These are phyloP conservation scores for Fraxinus albicans DNA, from an alignment of 305 asterid species.

Conservation along the genomic window DNA sequence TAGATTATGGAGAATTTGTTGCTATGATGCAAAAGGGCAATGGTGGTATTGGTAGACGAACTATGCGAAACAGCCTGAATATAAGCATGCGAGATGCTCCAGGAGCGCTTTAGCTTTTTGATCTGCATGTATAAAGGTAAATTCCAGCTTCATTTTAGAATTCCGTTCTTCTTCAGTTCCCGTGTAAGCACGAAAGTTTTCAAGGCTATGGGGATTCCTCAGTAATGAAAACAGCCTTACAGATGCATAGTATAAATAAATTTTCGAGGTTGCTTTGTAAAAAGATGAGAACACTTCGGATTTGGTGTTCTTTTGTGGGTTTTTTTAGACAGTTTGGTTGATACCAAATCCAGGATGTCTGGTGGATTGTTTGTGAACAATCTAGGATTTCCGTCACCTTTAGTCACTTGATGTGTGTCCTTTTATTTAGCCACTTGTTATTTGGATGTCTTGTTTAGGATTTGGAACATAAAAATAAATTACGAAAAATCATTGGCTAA, in stretches of 20 bases:
- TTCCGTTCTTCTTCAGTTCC: neutral
- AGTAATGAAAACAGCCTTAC: neutral
- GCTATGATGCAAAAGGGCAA: conserved; percentile 99
- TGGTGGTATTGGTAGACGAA: conserved; percentile 93
- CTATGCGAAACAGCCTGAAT: conserved; percentile 93
- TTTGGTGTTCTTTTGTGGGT: neutral
- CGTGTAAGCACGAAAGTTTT: neutral
- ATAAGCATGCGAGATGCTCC: conserved; percentile 95
- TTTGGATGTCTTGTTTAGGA: neutral
- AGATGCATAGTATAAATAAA: neutral
- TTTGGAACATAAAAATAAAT: neutral
- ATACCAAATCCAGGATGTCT: neutral
- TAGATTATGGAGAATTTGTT: conserved; percentile 92
- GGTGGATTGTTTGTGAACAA: neutral
- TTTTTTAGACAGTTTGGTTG: neutral
- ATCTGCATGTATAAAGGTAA: conserved; percentile 33
- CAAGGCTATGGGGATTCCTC: neutral
- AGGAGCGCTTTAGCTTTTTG: conserved; percentile 49
- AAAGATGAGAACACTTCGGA: neutral
- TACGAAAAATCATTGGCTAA: neutral
- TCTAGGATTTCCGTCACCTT: neutral
- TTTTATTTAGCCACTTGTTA: neutral
- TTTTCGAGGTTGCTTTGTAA: neutral
- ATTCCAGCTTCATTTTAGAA: neutral
- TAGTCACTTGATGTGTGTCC: neutral